These are phyloP conservation scores for Thelonectria blattea DNA, from an alignment of 2,329 filamentous ascomycete genomes.

Conservation along the genomic window DNA sequence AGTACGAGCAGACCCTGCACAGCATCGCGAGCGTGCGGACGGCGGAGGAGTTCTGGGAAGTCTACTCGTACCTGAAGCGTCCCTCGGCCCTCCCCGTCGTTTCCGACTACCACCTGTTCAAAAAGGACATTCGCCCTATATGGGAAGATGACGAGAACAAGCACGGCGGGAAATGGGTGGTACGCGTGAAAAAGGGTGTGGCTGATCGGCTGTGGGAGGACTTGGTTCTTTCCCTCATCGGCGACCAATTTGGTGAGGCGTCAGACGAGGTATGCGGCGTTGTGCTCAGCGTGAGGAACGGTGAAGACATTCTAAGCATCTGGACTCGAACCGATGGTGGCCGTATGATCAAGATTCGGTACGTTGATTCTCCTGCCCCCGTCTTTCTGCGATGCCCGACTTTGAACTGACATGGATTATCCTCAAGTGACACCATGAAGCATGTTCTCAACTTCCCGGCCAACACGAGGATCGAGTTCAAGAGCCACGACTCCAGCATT, in stretches of 20 bases:
- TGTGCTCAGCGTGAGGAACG: slow-evolving; percentile 91
- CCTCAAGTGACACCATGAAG: slow-evolving; percentile 94
- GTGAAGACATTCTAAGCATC: slow-evolving; percentile 96
- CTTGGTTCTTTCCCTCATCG: slow-evolving; percentile 85
- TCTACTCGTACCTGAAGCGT: slow-evolving; percentile 88
- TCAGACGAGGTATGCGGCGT: slow-evolving; percentile 94
- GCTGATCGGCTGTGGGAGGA: slow-evolving; percentile 98
- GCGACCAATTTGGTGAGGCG: slow-evolving; percentile 92
- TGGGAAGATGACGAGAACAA: slow-evolving; percentile 99
- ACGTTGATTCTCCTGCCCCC: slow-evolving; percentile 45
- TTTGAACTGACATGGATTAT: slow-evolving; percentile 29
- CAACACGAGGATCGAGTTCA: slow-evolving; percentile 93
- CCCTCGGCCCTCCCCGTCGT: slow-evolving; percentile 88
- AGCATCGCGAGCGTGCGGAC: slow-evolving; percentile 82
- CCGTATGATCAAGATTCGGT: slow-evolving; percentile 95
- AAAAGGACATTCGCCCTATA: slow-evolving; percentile 92
- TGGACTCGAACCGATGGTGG: slow-evolving; percentile 96
- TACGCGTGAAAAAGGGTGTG: slow-evolving; percentile 95
- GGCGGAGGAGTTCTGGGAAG: slow-evolving; percentile 88
- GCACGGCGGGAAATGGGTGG: slow-evolving; percentile 95
- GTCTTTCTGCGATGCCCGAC: background rate
- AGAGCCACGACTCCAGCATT: slow-evolving; percentile 95
- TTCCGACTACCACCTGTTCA: slow-evolving; percentile 98
- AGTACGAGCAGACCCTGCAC: slow-evolving; percentile 96
- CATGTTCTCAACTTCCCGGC: slow-evolving; percentile 83